Evolutionary conservation across 78 protist genomes (phyloP).

Genomic region (Monocercomonoides exilis): DNA sequence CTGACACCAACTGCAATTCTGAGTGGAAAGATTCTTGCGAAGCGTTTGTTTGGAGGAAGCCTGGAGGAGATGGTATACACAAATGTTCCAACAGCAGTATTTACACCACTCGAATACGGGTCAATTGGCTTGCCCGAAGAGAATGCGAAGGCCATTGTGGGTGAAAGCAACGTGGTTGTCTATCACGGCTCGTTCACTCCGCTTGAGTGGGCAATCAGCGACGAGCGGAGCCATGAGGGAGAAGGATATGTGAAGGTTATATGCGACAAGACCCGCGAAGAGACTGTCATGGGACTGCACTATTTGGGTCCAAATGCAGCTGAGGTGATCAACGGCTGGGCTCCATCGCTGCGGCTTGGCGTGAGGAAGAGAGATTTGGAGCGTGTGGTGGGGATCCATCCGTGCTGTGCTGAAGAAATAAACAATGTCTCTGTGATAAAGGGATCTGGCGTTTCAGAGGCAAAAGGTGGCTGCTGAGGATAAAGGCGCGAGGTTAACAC

Average conservation of each 20-base stretch:
- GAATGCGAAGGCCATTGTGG: slow-evolving; percentile 52
- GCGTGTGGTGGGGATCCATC: slow-evolving; percentile 85
- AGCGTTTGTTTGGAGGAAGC: slow-evolving; percentile 49
- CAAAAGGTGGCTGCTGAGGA: slow-evolving; percentile 10
- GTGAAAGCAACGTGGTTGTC: slow-evolving; percentile 69
- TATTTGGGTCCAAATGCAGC: slow-evolving; percentile 79
- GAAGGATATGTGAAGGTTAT: slow-evolving; percentile 55
- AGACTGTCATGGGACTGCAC: slow-evolving; percentile 69
- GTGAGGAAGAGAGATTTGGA: slow-evolving; percentile 70
- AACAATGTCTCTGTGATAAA: slow-evolving; percentile 8
- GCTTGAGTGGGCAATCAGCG: slow-evolving; percentile 61
- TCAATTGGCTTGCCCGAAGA: slow-evolving; percentile 69
- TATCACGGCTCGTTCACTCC: slow-evolving; percentile 46
- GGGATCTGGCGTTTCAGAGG: not conserved
- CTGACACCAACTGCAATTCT: slow-evolving; percentile 90
- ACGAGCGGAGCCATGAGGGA: slow-evolving; percentile 42
- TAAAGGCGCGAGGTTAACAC: too few relatives aligned
- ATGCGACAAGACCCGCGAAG: not conserved
- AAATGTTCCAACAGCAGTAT: slow-evolving; percentile 85
- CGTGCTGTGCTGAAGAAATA: slow-evolving; percentile 44
- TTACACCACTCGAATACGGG: slow-evolving; percentile 90
- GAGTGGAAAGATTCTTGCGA: slow-evolving; percentile 62
- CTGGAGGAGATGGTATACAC: slow-evolving; percentile 40
- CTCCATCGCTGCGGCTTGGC: slow-evolving; percentile 45
- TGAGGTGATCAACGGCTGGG: slow-evolving; percentile 77